A percentile compares a stretch with the other conserved stretches of the same genome.
phyloP scores from a whole-genome alignment of 441 rosid genomes.

The Eugenia klotzschiana region DNA sequence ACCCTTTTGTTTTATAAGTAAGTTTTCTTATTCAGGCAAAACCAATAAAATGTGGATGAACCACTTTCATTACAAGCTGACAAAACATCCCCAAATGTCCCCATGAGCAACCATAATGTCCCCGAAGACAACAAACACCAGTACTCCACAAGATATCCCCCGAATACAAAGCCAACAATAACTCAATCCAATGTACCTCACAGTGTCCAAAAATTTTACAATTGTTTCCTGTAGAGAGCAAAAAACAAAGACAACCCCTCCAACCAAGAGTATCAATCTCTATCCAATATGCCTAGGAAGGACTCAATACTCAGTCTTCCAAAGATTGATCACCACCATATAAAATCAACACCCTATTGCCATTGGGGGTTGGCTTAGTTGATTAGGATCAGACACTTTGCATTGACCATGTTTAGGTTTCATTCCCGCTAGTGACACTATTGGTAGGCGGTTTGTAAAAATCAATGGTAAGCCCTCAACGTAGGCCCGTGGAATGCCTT shows the following conservation, averaged over 20 bases:
- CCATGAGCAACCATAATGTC: fast-evolving
- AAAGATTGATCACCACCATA: neutral
- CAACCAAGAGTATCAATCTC: neutral
- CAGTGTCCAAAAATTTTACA: neutral
- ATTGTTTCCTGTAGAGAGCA: neutral
- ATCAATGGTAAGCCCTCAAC: no score
- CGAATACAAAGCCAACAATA: neutral
- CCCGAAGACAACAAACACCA: neutral
- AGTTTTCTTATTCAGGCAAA: no score
- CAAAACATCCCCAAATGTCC: neutral
- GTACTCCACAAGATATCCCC: no score
- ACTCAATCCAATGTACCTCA: neutral
- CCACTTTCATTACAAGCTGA: no score
- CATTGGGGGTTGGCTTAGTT: neutral
- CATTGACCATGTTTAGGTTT: neutral
- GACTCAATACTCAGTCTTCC: neutral
- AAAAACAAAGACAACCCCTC: fast-evolving
- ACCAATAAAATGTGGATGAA: no score
- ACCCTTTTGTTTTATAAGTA: no score
- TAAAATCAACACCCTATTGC: neutral
- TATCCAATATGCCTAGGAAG: neutral
- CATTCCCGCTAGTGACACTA: no score
- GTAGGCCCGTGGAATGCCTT: no score
- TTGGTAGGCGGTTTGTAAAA: no score
- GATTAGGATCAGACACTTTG: neutral